phyloP scores from a whole-genome alignment of 139 green algal genomes.

The Micractinium conductrix region DNA sequence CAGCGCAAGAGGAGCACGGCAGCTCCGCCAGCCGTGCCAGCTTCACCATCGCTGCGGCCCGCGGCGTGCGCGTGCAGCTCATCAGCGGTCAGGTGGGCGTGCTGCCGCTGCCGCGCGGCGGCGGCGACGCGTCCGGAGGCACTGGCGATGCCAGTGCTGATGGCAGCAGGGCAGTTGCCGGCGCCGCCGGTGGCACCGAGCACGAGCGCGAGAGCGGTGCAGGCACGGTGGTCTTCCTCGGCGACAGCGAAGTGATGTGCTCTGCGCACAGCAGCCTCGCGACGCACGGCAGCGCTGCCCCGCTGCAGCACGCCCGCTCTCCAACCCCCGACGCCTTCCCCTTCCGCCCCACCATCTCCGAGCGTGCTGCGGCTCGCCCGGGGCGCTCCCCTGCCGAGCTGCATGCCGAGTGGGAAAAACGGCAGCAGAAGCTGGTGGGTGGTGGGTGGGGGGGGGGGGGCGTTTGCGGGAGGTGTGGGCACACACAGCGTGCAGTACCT shows the following conservation, averaged over 20 bases:
- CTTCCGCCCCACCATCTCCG: not conserved
- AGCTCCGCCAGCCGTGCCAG: no score
- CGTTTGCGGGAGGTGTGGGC: not conserved
- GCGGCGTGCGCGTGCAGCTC: no score
- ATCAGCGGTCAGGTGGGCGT: no score
- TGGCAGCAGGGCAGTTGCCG: not conserved
- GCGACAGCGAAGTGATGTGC: not conserved
- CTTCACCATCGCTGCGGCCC: no score
- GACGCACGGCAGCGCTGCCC: no score
- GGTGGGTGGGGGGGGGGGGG: not conserved
- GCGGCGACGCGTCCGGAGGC: not conserved
- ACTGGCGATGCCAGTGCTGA: not conserved
- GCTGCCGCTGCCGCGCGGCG: not conserved
- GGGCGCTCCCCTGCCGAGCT: not conserved
- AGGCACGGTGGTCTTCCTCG: not conserved
- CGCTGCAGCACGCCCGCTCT: not conserved
- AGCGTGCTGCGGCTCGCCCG: not conserved
- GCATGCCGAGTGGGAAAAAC: not conserved
- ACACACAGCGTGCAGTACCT: no score
- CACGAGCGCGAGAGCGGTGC: not conserved
- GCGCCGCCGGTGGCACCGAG: not conserved
- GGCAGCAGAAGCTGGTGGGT: constrained; percentile 5
- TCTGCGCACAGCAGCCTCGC: not conserved
- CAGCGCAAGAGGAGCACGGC: no score
- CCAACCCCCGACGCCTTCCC: not conserved